Evolutionary conservation across 805 yeast species (phyloP).

Genomic region (Schwanniomyces sp.): DNA sequence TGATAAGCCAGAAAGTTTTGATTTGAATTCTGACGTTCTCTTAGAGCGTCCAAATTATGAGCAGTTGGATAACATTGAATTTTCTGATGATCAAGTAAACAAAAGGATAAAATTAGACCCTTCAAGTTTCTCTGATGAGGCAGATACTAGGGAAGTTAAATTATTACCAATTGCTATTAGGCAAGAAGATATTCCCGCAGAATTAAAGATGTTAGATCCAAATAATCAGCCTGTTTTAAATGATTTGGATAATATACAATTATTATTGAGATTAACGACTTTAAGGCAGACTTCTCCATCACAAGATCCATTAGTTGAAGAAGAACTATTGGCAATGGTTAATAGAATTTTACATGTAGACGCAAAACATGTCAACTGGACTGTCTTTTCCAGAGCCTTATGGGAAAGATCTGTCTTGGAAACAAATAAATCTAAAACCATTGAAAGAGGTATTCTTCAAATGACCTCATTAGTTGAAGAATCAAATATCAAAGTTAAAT

Average conservation of each 20-base stretch:
- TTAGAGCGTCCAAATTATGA: slow-evolving; percentile 76
- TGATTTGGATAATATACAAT: slow-evolving; percentile 70
- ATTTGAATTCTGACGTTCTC: slow-evolving; percentile 71
- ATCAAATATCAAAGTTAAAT: slow-evolving; percentile 64
- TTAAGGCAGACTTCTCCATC: slow-evolving; percentile 71
- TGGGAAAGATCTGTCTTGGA: slow-evolving; percentile 91
- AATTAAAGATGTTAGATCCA: slow-evolving; percentile 62
- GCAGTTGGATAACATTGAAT: slow-evolving; percentile 48
- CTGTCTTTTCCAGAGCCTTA: slow-evolving; percentile 73
- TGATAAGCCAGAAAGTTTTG: slow-evolving; percentile 54
- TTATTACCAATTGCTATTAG: slow-evolving; percentile 63
- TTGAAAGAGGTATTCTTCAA: slow-evolving; percentile 92
- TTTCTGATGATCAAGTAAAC: slow-evolving; percentile 31
- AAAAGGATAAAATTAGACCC: slow-evolving; percentile 44
- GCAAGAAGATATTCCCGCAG: slow-evolving; percentile 62
- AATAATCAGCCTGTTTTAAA: slow-evolving; percentile 75
- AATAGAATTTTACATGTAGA: slow-evolving; percentile 65
- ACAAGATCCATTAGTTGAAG: slow-evolving; percentile 68
- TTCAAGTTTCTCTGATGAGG: slow-evolving; percentile 17
- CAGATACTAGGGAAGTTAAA: slow-evolving; percentile 24
- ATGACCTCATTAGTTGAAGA: slow-evolving; percentile 91
- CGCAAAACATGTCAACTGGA: slow-evolving; percentile 59
- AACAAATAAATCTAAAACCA: slow-evolving; percentile 75
- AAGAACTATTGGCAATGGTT: slow-evolving; percentile 77
- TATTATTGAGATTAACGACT: slow-evolving; percentile 65